Evolutionary conservation across 768 basidiomycete species (phyloP).

Genomic region (Multifurca ochricompacta): DNA sequence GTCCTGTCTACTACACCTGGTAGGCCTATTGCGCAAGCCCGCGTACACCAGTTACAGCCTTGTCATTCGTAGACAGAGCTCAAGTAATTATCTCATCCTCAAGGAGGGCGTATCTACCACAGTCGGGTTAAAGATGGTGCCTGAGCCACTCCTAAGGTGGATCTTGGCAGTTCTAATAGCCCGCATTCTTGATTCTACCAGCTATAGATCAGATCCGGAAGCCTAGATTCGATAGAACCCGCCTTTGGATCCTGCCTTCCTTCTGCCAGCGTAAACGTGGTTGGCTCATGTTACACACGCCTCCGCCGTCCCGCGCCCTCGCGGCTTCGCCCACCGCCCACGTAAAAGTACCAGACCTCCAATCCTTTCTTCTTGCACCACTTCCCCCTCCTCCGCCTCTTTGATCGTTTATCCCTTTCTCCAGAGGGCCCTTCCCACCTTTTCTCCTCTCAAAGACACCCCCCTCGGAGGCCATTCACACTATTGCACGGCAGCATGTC

Average conservation of each 20-base stretch:
- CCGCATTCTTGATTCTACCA: conserved; percentile 4
- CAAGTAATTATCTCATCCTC: neutral
- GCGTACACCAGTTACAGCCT: neutral
- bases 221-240: conserved; percentile 13
- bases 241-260: conserved; percentile 2
- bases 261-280: conserved; percentile 16
- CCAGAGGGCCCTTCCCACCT: conserved; percentile 14
- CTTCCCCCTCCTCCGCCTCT: conserved; percentile 27
- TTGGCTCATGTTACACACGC: conserved; percentile 33
- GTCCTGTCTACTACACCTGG: neutral
- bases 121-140: conserved; percentile 7
- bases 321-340: conserved; percentile 27
- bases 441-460: conserved; percentile 1
- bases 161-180: conserved; percentile 7
- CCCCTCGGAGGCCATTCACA: conserved; percentile 13
- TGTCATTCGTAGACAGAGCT: neutral
- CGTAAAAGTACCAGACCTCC: conserved; percentile 25
- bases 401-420: conserved; percentile 21
- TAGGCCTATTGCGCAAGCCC: neutral
- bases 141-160: conserved; percentile 16
- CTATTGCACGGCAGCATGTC: conserved; percentile 24
- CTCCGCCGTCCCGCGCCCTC: conserved; percentile 24
- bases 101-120: conserved; percentile 2
- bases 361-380: conserved; percentile 21
- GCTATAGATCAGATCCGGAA: conserved; percentile 19